Evolutionary conservation across 2,329 filamentous ascomycete species (phyloP), one percentile per base, ranked within the genome.

Genomic region (Colletotrichum somersetense): DNA sequence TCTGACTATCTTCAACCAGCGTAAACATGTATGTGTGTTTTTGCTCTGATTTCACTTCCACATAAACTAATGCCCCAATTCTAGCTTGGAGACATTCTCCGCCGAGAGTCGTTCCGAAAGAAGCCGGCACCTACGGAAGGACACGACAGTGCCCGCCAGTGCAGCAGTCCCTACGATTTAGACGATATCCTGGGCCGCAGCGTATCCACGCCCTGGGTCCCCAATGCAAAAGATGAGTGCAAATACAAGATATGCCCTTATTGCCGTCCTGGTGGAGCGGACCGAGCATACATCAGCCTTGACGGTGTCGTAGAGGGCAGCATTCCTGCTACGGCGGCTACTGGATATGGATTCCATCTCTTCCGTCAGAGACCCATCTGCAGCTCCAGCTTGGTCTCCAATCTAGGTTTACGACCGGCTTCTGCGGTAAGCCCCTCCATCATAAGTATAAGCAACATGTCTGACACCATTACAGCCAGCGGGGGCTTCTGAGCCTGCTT

Each of bases 271-370:
- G 78, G 77, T 0, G 82, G 80, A 35, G 77, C 79, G 30, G 81
- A 85, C 18, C 84, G 88, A 38, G 77, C 84, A 1, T 88, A 80
- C 71, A 78, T 90, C 30, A 87, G 85, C 74, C 79, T 91, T 23
- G 78, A 88, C 72, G 85, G 83, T 5, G 80, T 90, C 30, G 77
- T 81, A n/a, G 78, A 85, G 30, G 87, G 83, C 8, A 85, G 89
- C 59, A 79, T 89, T 4, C 83, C 84, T 0, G 82, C 87, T 6
- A 85, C 83, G 5, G 85, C 84, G 5, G 85, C 85, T 8, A 80
- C 82, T 1, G 88, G 87, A 1, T 90, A 84, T 74, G 85, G 88
- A 18, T 90, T 90, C 71, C 83, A 87, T 62, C 75, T 81, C 7
- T 63, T 81, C 44, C 76, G 82, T 35, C 76, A 77, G 8, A 79